Percentiles rank a stretch among this genome's conserved stretches.
These are phyloP conservation scores for Phylloporus scabripes DNA, from an alignment of 768 basidiomycete species.

Conservation along the genomic window DNA sequence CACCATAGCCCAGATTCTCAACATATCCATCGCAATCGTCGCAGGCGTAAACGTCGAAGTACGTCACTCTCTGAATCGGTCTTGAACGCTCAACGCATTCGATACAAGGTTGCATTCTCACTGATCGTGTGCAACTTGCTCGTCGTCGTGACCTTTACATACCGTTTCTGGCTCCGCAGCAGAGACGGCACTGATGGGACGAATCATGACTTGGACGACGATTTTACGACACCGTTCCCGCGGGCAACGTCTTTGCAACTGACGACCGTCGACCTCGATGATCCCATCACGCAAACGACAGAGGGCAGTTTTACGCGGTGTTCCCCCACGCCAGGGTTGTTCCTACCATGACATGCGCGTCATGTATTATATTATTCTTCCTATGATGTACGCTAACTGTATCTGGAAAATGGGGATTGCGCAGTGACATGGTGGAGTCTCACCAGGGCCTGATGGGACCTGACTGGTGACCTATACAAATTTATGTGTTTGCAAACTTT, in stretches of 20 bases:
- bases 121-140: conserved; percentile 20
- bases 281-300: background rate
- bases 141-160: conserved; percentile 18
- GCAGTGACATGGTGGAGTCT: background rate
- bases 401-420: too few relatives aligned
- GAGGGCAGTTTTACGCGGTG: background rate
- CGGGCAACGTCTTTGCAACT: background rate
- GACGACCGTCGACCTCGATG: conserved; percentile 10
- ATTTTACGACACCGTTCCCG: conserved; percentile 18
- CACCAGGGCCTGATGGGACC: background rate
- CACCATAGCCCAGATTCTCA: conserved; percentile 8
- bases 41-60: conserved; percentile 18
- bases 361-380: background rate
- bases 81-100: background rate
- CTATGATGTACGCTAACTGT: background rate
- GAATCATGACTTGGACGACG: conserved; percentile 4
- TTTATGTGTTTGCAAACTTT: background rate
- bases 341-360: background rate
- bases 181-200: background rate
- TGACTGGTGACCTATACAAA: background rate
- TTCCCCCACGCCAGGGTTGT: background rate
- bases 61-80: background rate
- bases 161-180: conserved; percentile 8
- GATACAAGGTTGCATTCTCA: conserved; percentile 12
- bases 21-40: conserved; percentile 1